These are phyloP conservation scores for Haberlea rhodopensis DNA, from an alignment of 257 asterid genomes.

Conservation along the genomic window DNA sequence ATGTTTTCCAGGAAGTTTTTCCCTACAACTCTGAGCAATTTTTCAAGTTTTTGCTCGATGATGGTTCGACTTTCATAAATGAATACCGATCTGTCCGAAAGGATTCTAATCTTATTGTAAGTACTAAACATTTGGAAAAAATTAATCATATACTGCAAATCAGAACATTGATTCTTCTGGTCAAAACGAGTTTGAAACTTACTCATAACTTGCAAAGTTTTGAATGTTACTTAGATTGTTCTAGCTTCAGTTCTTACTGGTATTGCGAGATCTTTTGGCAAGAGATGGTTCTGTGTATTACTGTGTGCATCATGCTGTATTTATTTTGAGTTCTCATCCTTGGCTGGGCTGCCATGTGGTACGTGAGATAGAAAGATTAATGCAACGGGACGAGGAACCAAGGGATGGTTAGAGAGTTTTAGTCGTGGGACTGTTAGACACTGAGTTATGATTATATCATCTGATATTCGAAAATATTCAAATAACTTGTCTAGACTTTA, in stretches of 20 bases:
- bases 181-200: slow-evolving; percentile 11
- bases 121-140: slow-evolving; percentile 25
- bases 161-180: not conserved
- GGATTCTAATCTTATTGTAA: slow-evolving; percentile 74
- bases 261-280: too few relatives aligned
- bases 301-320: too few relatives aligned
- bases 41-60: slow-evolving; percentile 66
- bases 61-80: slow-evolving; percentile 71
- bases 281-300: too few relatives aligned
- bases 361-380: too few relatives aligned
- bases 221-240: not conserved
- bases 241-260: slow-evolving; percentile 6
- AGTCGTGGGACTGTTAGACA: too few relatives aligned
- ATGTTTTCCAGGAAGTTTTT: slow-evolving; percentile 62
- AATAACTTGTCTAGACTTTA: too few relatives aligned
- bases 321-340: too few relatives aligned
- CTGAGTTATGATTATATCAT: too few relatives aligned
- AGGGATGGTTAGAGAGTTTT: too few relatives aligned
- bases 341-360: too few relatives aligned
- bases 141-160: slow-evolving; percentile 15
- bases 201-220: not conserved
- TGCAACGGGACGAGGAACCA: too few relatives aligned
- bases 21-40: slow-evolving; percentile 86
- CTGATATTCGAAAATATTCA: too few relatives aligned
- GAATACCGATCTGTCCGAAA: slow-evolving; percentile 71